phyloP scores from a whole-genome alignment of 2,329 filamentous ascomycete genomes.

The Pseudogymnoascus sp. region DNA sequence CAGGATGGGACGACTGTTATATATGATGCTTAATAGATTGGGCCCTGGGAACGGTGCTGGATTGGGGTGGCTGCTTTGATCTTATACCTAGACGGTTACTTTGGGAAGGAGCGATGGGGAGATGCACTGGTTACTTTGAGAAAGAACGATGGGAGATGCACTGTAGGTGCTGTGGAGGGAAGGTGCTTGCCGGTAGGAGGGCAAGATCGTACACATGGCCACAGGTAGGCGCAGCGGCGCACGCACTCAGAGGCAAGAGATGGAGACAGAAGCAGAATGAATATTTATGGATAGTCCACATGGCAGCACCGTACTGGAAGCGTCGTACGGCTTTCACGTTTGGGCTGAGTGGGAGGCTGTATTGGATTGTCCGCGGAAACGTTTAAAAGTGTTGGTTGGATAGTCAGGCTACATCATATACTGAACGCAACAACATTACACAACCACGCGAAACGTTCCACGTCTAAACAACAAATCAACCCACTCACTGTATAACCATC shows the following conservation, averaged over 20 bases:
- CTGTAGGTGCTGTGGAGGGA: not conserved
- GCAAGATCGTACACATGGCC: not conserved
- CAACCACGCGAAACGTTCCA: not conserved
- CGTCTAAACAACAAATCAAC: not conserved
- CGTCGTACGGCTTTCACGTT: not conserved
- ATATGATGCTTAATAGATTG: not conserved
- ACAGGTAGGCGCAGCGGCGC: not conserved
- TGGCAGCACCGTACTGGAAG: not conserved
- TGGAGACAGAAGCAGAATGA: not conserved
- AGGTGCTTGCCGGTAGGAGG: not conserved
- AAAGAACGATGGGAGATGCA: no score
- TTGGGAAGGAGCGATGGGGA: not conserved
- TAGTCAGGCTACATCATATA: not conserved
- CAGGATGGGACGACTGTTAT: conserved; percentile 45
- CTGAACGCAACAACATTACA: not conserved
- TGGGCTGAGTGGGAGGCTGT: not conserved
- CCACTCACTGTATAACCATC: not conserved
- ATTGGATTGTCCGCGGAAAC: not conserved
- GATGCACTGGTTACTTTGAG: no score
- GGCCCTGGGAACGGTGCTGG: not conserved
- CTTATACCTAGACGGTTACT: conserved; percentile 1
- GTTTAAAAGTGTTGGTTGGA: not conserved
- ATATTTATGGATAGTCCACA: not conserved
- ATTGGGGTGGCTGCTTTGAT: not conserved
- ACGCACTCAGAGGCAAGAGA: not conserved